Evolutionary conservation across 2,329 filamentous ascomycete genomes (phyloP).

Genomic region (Madurella fahalii): DNA sequence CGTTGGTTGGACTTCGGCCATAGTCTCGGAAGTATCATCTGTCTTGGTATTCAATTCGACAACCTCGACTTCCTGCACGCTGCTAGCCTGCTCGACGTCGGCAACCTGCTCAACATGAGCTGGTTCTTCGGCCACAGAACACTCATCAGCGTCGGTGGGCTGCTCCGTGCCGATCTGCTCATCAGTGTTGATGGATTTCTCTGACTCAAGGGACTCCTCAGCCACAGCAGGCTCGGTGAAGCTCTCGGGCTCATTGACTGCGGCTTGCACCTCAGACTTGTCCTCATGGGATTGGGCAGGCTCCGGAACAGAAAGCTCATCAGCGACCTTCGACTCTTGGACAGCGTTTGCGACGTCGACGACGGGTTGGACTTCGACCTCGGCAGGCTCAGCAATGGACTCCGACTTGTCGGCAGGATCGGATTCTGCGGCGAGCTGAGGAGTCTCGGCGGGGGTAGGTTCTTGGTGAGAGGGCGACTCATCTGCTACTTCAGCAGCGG

Average conservation of each 20-base stretch:
- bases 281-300: slow-evolving; percentile 8
- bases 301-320: slow-evolving; percentile 9
- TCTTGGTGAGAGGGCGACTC: not conserved
- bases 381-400: not conserved
- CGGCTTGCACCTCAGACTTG: slow-evolving; percentile 9
- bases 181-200: not conserved
- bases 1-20: not conserved
- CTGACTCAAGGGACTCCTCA: slow-evolving; percentile 6
- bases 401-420: not conserved
- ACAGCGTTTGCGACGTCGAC: not conserved
- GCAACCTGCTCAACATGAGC: not conserved
- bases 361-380: slow-evolving; percentile 8
- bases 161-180: not conserved
- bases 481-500: not conserved
- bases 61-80: not conserved
- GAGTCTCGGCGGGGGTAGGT: not conserved
- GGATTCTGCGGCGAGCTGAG: not conserved
- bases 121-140: not conserved
- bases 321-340: not conserved
- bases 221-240: not conserved
- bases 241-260: not conserved
- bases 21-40: not conserved
- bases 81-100: slow-evolving; percentile 6
- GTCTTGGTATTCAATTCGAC: not conserved
- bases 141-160: not conserved